Conservation (phyloP, 768 basidiomycete genomes). For the Pleurotus tuber-regium region DNA sequence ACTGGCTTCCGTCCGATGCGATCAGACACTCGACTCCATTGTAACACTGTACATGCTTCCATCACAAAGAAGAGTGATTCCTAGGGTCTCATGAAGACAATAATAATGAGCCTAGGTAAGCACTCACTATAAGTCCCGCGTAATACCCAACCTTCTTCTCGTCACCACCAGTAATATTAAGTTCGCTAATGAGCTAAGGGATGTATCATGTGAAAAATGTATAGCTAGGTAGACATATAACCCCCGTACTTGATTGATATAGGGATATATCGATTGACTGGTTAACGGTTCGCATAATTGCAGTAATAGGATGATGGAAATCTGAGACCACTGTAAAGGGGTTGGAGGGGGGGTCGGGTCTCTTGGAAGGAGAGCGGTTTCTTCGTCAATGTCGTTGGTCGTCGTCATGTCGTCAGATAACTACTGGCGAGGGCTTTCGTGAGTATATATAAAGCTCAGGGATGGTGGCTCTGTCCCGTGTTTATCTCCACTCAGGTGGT, state of each 20-base stretch:
- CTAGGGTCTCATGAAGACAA: too few relatives aligned
- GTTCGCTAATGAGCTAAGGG: conserved; percentile 63
- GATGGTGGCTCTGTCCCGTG: conserved; percentile 1
- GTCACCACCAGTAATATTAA: conserved; percentile 62
- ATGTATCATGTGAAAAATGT: too few relatives aligned
- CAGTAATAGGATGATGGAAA: conserved; percentile 45
- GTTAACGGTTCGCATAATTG: conserved; percentile 47
- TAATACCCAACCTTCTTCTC: conserved; percentile 67
- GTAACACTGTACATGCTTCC: conserved; percentile 55
- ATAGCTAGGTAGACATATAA: background rate
- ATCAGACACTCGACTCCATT: conserved; percentile 66
- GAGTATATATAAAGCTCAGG: background rate
- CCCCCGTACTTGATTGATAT: conserved; percentile 48
- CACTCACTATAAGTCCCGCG: conserved; percentile 52
- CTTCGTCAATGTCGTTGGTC: too few relatives aligned
- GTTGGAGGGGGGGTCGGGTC: conserved; percentile 24
- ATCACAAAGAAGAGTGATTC: conserved; percentile 62
- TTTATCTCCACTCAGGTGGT: background rate
- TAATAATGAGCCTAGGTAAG: too few relatives aligned
- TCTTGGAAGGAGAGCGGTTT: too few relatives aligned
- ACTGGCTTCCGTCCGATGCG: conserved; percentile 60
- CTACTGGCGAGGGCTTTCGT: too few relatives aligned
- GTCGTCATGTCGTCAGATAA: too few relatives aligned
- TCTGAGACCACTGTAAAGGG: conserved; percentile 51
- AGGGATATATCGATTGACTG: conserved; percentile 60